These are phyloP conservation scores for Umbelopsis isabellina DNA, from an alignment of 192 early-diverging fungal species.

Conservation along the genomic window DNA sequence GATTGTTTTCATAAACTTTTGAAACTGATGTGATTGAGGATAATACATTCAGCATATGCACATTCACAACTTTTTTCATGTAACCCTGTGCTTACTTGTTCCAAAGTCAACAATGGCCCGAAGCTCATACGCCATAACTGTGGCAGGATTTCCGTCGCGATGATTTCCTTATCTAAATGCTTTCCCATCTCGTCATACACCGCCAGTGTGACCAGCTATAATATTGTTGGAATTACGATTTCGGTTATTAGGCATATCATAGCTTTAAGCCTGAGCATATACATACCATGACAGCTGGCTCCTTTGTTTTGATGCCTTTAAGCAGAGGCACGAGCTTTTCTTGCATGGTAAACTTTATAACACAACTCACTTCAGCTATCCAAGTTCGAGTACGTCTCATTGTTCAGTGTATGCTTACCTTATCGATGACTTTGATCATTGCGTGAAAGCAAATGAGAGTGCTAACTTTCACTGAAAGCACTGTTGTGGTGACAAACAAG, in stretches of 20 bases:
- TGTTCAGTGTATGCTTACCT: slow-evolving; percentile 41
- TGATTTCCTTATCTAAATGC: slow-evolving; percentile 69
- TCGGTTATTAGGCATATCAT: neutral
- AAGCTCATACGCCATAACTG: slow-evolving; percentile 78
- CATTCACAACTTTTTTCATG: neutral
- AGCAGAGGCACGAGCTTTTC: slow-evolving; percentile 82
- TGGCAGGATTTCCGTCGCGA: slow-evolving; percentile 77
- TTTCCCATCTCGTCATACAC: slow-evolving; percentile 82
- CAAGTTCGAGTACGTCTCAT: no score
- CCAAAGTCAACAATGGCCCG: slow-evolving; percentile 68
- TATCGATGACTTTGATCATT: slow-evolving; percentile 69
- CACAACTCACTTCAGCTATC: no score
- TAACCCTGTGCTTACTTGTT: slow-evolving; percentile 55
- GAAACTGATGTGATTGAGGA: slow-evolving; percentile 44
- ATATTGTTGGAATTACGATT: neutral
- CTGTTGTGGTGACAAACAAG: slow-evolving; percentile 68
- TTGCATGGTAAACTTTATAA: slow-evolving; percentile 56
- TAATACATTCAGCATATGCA: no score
- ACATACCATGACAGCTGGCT: slow-evolving; percentile 71
- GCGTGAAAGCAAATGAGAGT: slow-evolving; percentile 72
- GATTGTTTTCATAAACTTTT: slow-evolving; percentile 65
- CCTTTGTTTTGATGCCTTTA: slow-evolving; percentile 73
- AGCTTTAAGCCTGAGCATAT: neutral
- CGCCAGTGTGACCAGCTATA: slow-evolving; percentile 71
- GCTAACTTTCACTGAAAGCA: slow-evolving; percentile 71